Conservation (phyloP, 805 yeast species). For the Lachancea sp. region DNA sequence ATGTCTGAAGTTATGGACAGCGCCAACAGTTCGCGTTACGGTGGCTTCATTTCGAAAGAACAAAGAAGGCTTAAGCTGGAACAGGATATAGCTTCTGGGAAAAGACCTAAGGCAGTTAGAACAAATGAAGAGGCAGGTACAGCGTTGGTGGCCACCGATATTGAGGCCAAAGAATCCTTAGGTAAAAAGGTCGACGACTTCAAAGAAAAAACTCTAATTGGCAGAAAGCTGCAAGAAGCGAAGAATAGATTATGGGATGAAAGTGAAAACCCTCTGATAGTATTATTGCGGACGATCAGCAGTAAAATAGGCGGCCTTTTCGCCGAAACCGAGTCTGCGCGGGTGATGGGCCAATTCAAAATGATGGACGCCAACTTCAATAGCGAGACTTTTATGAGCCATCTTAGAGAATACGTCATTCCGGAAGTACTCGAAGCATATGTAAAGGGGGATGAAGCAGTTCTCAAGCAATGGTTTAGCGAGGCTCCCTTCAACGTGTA, state of each 20-base stretch:
- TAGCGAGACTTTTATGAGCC: constrained; percentile 68
- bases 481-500: constrained; percentile 97
- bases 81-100: constrained; percentile 51
- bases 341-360: constrained; percentile 79
- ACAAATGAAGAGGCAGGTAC: constrained; percentile 79
- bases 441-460: constrained; percentile 80
- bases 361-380: constrained; percentile 86
- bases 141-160: constrained; percentile 74
- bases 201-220: constrained; percentile 61
- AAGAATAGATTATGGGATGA: constrained; percentile 78
- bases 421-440: constrained; percentile 96
- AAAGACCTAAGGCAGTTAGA: constrained; percentile 59
- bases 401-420: constrained; percentile 83
- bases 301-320: constrained; percentile 82
- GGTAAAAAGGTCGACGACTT: constrained; percentile 62
- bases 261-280: constrained; percentile 84
- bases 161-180: constrained; percentile 61
- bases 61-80: constrained; percentile 70
- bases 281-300: constrained; percentile 69
- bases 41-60: constrained; percentile 85
- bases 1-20: constrained; percentile 85
- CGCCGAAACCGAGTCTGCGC: constrained; percentile 94
- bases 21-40: constrained; percentile 82
- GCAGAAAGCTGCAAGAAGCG: constrained; percentile 54
- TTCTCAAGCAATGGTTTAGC: constrained; percentile 83